Base-by-base conservation (phyloP, 2,329 filamentous ascomycete species). In the Hymenoscyphus albidus region DNA sequence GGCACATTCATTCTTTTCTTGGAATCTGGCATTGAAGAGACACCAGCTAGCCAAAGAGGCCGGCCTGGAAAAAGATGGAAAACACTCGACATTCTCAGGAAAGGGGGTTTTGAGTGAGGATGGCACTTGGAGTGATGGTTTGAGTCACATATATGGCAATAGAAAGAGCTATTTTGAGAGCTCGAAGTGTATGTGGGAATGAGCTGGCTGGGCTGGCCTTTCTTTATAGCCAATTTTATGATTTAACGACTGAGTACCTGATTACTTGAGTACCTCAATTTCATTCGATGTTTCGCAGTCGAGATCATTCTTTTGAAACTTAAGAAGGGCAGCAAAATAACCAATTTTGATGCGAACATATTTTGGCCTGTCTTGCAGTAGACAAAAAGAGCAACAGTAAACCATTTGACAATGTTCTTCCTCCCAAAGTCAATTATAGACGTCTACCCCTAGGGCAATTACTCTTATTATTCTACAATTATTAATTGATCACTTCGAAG, bases 1-100 rank as follows among this genome's bases (percentile, higher is more conserved):
- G 10, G 77, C 78, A 9, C 77, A 77, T 70, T 81, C 79, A 64
- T 77, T 75, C 65, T 82, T 83, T 62, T 77, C 78, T 14, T 83
- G 80, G 77, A 80, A 80, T 62, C 69, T 84, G 16, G 80, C 80
- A 10, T 69, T 74, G 62, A 72, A 67, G 59, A 69, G 73, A 67
- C 71, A 74, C 59, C 56, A 68, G 10, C 54, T 63, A n/a, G 58
- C 57, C 14, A 40, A 63, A 13, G 27, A 51, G 56, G 60, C 38
- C 35, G 60, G 42, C 31, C 38, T 62, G 60, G 54, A 16, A 61
- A 32, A 31, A 61, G 27, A 61, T 13, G 27, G 2, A 14, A 31
- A 27, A 14, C 10, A 42, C 44, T 59, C 54, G 58, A 59, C 58
- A 54, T 9, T 51, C 22, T 1, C 22, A 12, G 32, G 10, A 5